Percentiles rank a stretch among this genome's conserved stretches.
Evolutionary conservation across 176 grass and related monocot genomes (phyloP).

Genomic region (Avena insularis): DNA sequence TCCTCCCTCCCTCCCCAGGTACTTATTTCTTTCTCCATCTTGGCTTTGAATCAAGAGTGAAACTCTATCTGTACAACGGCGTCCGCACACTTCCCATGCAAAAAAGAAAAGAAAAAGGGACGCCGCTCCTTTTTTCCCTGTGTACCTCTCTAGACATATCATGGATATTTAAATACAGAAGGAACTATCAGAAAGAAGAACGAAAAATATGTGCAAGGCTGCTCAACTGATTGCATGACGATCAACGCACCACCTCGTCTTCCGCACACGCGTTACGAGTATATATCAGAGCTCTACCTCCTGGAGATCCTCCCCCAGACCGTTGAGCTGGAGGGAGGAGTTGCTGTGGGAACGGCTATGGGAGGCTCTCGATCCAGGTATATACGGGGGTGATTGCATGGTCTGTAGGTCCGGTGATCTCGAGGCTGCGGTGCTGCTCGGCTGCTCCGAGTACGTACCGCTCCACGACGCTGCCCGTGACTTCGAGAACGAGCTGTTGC

Average conservation of each 20-base stretch:
- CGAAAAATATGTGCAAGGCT: background rate
- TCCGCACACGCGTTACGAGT: background rate
- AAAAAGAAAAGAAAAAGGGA: constrained; percentile 53
- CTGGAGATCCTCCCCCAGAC: constrained; percentile 60
- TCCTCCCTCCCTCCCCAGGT: constrained; percentile 19
- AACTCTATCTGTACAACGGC: constrained; percentile 60
- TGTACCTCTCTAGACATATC: constrained; percentile 43
- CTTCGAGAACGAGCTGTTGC: constrained; percentile 43
- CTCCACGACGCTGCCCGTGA: constrained; percentile 81
- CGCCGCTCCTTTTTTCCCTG: constrained; percentile 13
- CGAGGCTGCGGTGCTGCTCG: background rate
- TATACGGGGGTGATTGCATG: constrained; percentile 37
- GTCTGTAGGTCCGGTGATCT: constrained; percentile 44
- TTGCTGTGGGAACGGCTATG: constrained; percentile 51
- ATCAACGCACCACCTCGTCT: background rate
- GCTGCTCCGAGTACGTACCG: constrained; percentile 59
- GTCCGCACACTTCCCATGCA: constrained; percentile 51
- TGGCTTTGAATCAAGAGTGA: constrained; percentile 26
- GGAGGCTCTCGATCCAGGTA: constrained; percentile 34
- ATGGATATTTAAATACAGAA: constrained; percentile 42
- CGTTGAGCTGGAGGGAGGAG: constrained; percentile 29
- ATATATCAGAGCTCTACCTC: constrained; percentile 66
- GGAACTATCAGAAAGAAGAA: background rate
- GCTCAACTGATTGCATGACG: background rate
- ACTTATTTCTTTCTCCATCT: constrained; percentile 31